Evolutionary conservation across 2,329 filamentous ascomycete genomes (phyloP), one percentile per base, ranked within the genome.

Genomic region (Pseudogymnoascus sp.): DNA sequence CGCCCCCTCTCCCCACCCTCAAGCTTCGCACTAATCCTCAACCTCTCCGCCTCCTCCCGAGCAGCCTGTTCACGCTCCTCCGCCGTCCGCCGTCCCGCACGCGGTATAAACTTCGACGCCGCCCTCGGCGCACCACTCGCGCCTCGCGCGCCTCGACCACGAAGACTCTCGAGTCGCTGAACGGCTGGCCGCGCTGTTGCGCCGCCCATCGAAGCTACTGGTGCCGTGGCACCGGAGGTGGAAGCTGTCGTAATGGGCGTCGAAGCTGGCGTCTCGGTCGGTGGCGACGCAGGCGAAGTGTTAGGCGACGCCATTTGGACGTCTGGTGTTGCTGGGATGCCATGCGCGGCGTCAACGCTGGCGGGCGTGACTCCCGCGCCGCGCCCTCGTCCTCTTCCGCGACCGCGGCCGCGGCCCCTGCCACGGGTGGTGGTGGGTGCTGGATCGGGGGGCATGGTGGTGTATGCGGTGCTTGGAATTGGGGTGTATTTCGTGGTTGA

Each of bases 51-150:
- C 59, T 66, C 10, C 64, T 68, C 59, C 59, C 65, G 64, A 63
- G 64, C 62, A 63, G 62, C 56, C 21, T 42, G 37, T 21, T 66
- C 68, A 10, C 68, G 68, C 35, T 62, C 31, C 31, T 63, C 63
- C 29, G 70, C 59, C 31, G 68, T 67, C 7, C 71, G 67, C 42
- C 69, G 64, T 60, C 71, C 70, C 5, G 40, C 63, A 26, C 70
- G 72, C 4, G 72, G 72, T 62, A 74, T 74, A 63, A 74, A 74
- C 64, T 68, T 72, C 42, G 69, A 71, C 33, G 62, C 33, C 3
- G 59, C 62, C 33, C 67, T 61, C 26, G 53, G 15, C 26, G 63
- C 63, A 35, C 44, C 50, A 64, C 31, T 15, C 13, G 64, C 44
- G 4, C 23, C 56, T 6, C 56, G 19, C 33, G 29, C 33, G 23